These are phyloP conservation scores for Trametes villosa DNA, from an alignment of 768 basidiomycete species.

Conservation along the genomic window DNA sequence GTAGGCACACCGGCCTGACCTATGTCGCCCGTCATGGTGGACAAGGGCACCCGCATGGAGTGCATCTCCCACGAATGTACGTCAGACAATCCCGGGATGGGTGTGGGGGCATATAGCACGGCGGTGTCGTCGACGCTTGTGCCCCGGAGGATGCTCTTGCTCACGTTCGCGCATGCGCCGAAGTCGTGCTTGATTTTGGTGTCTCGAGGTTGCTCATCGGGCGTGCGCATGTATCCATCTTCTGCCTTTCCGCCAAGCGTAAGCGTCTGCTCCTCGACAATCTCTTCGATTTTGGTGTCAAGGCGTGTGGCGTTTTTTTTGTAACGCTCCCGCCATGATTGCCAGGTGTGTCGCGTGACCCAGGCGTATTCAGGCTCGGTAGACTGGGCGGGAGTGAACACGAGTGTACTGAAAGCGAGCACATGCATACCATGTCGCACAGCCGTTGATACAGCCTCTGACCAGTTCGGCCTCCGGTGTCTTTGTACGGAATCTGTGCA, in stretches of 20 bases:
- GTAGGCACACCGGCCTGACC: slow-evolving; percentile 10
- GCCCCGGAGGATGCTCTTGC: background rate
- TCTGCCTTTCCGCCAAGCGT: slow-evolving; percentile 76
- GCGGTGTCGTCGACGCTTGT: background rate
- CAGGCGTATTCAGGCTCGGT: slow-evolving; percentile 75
- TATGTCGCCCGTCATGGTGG: slow-evolving; percentile 19
- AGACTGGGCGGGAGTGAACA: slow-evolving; percentile 42
- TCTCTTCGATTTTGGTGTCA: slow-evolving; percentile 62
- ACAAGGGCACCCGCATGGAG: slow-evolving; percentile 24
- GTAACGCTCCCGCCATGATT: slow-evolving; percentile 88
- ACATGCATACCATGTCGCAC: slow-evolving; percentile 60
- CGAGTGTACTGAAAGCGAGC: background rate
- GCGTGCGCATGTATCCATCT: slow-evolving; percentile 78
- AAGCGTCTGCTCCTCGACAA: slow-evolving; percentile 74
- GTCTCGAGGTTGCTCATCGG: slow-evolving; percentile 66
- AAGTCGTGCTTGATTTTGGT: slow-evolving; percentile 24
- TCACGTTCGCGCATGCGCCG: slow-evolving; percentile 8
- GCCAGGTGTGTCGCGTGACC: slow-evolving; percentile 87
- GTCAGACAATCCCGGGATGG: background rate
- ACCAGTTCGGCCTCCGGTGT: slow-evolving; percentile 80
- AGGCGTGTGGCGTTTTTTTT: slow-evolving; percentile 79
- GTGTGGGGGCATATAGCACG: background rate
- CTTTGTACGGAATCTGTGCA: slow-evolving; percentile 80
- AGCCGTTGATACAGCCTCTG: slow-evolving; percentile 85
- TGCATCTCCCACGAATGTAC: slow-evolving; percentile 20